phyloP scores from a whole-genome alignment of 169 alveolate species.

The Cryptosporidium meleagridis region DNA sequence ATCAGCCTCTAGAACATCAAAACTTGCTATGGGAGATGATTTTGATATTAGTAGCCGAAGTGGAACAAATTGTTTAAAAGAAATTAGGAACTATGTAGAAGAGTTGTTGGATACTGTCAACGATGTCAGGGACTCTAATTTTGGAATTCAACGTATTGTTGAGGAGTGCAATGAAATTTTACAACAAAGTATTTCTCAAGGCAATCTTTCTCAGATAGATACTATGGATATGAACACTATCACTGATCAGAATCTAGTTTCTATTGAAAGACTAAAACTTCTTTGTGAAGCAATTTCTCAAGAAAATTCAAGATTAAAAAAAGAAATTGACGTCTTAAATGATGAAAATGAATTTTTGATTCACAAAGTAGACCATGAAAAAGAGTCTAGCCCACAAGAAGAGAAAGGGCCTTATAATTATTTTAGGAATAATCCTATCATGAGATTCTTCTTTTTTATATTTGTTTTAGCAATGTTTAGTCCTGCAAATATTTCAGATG shows the following conservation, averaged over 20 bases:
- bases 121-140: constrained; percentile 30
- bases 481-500: neutral
- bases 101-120: constrained; percentile 64
- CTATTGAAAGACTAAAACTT: constrained; percentile 25
- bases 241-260: neutral
- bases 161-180: constrained; percentile 40
- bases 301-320: constrained; percentile 24
- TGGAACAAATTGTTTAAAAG: constrained; percentile 57
- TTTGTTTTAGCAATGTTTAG: neutral
- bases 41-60: neutral
- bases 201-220: neutral
- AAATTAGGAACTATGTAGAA: constrained; percentile 52
- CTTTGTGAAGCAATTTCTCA: constrained; percentile 47
- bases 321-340: neutral
- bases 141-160: constrained; percentile 27
- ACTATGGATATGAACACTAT: constrained; percentile 15
- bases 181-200: neutral
- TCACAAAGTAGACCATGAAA: neutral
- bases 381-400: neutral
- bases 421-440: constrained; percentile 2
- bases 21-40: neutral
- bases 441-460: constrained; percentile 18
- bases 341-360: neutral
- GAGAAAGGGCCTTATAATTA: neutral
- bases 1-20: constrained; percentile 22